These are phyloP conservation scores for Mycena citricolor DNA, from an alignment of 1,284 basidiomycete genomes.

Conservation along the genomic window DNA sequence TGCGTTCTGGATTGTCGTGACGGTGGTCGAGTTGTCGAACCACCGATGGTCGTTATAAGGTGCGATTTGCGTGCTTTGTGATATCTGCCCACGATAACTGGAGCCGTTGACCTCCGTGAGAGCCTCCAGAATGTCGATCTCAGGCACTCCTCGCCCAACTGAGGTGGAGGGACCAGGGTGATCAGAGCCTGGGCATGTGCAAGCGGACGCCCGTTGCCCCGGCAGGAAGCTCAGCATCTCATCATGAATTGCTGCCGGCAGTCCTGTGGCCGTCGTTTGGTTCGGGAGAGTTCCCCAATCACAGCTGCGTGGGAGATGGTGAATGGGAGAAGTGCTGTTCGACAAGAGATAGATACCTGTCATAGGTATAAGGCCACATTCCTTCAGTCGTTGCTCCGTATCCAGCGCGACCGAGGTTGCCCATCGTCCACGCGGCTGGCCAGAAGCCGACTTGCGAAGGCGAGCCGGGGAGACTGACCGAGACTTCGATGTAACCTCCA, in stretches of 20 bases:
- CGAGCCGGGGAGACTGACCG: conserved; percentile 79
- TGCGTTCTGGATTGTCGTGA: conserved; percentile 48
- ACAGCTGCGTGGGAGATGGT: conserved; percentile 74
- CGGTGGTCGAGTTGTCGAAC: conserved; percentile 47
- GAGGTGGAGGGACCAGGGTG: conserved; percentile 82
- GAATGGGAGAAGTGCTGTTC: conserved; percentile 84
- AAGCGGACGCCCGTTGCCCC: conserved; percentile 76
- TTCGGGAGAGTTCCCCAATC: conserved; percentile 85
- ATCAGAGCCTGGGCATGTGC: conserved; percentile 77
- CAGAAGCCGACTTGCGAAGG: conserved; percentile 71
- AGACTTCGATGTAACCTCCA: conserved; percentile 87
- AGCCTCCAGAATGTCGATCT: conserved; percentile 66
- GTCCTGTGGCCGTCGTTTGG: conserved; percentile 58
- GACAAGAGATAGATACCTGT: too few relatives aligned
- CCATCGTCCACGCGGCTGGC: conserved; percentile 76
- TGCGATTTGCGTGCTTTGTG: conserved; percentile 66
- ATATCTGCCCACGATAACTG: conserved; percentile 45
- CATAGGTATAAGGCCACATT: conserved; percentile 83
- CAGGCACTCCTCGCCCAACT: conserved; percentile 81
- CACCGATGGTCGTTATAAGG: conserved; percentile 63
- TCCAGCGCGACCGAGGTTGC: conserved; percentile 77
- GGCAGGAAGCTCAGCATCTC: conserved; percentile 68
- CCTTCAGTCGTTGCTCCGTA: conserved; percentile 62
- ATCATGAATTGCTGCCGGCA: conserved; percentile 45
- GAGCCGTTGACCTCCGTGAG: conserved; percentile 15